Evolutionary conservation across 176 grass and related monocot species (phyloP).

Genomic region (Zoysia pacifica): DNA sequence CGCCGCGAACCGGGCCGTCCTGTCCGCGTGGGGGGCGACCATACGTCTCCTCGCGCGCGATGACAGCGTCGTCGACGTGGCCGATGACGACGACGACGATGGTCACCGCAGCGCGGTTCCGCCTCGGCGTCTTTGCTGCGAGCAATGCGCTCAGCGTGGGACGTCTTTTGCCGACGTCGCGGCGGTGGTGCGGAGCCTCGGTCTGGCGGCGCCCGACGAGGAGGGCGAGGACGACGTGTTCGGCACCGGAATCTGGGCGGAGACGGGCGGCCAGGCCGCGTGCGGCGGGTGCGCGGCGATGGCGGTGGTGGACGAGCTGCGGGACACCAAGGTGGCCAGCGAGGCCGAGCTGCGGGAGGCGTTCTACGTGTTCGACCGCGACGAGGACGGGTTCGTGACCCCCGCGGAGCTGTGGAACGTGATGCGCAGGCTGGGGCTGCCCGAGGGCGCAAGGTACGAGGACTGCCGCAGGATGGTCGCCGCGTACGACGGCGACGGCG

Average conservation of each 20-base stretch:
- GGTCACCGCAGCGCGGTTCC: no score
- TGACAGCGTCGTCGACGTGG: background rate
- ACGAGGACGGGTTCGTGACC: slow-evolving; percentile 74
- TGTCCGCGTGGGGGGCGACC: background rate
- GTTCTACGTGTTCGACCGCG: slow-evolving; percentile 77
- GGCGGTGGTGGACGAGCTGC: slow-evolving; percentile 44
- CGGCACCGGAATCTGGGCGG: background rate
- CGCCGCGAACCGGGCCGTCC: background rate
- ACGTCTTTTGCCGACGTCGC: slow-evolving; percentile 23
- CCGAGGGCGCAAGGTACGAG: slow-evolving; percentile 46
- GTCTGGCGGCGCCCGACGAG: background rate
- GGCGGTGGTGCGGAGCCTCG: slow-evolving; percentile 37
- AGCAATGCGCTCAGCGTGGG: slow-evolving; percentile 9
- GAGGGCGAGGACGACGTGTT: background rate
- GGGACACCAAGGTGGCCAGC: slow-evolving; percentile 55
- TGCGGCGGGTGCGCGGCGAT: slow-evolving; percentile 27
- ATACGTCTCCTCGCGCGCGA: slow-evolving; percentile 2
- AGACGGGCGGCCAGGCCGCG: background rate
- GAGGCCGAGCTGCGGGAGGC: slow-evolving; percentile 66
- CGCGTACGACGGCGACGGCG: slow-evolving; percentile 56
- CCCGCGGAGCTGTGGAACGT: slow-evolving; percentile 67
- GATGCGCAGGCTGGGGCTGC: slow-evolving; percentile 51
- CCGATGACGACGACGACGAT: background rate
- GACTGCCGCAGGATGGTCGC: slow-evolving; percentile 71
- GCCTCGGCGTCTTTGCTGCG: slow-evolving; percentile 15